These are phyloP conservation scores for Chrysoporthe austroafricana DNA, from an alignment of 2,329 filamentous ascomycete genomes.

Conservation along the genomic window DNA sequence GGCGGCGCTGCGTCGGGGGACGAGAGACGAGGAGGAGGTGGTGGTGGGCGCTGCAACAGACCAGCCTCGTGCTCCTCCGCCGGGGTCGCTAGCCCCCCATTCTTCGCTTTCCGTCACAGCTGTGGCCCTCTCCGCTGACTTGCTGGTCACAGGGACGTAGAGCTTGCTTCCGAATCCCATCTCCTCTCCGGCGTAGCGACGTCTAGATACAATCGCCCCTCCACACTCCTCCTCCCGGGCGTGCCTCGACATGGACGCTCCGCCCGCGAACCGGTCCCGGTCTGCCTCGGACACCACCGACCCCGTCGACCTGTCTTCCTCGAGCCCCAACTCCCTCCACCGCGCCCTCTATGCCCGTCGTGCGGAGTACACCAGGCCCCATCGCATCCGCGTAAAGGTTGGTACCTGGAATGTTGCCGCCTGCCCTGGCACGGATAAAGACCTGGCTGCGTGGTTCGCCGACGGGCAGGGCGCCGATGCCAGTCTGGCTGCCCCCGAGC, in stretches of 20 bases:
- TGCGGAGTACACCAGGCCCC: slow-evolving; percentile 76
- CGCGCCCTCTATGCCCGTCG: slow-evolving; percentile 72
- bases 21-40: neutral
- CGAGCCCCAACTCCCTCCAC: slow-evolving; percentile 62
- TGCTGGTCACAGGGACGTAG: neutral
- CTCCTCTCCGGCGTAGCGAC: neutral
- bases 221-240: neutral
- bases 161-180: neutral
- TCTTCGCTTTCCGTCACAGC: neutral
- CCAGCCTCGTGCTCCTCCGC: neutral
- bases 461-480: slow-evolving; percentile 72
- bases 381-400: slow-evolving; percentile 81
- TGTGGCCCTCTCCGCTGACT: neutral
- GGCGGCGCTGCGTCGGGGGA: neutral
- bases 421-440: slow-evolving; percentile 82
- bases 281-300: slow-evolving; percentile 24
- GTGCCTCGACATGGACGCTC: neutral
- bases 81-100: neutral
- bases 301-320: slow-evolving; percentile 33
- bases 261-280: neutral
- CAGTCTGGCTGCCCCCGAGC: slow-evolving; percentile 58
- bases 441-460: slow-evolving; percentile 88
- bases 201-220: neutral
- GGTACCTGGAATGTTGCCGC: slow-evolving; percentile 95
- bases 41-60: neutral